Percentiles rank a stretch among this genome's conserved stretches.
Conservation (phyloP, 2,329 filamentous ascomycete genomes). For the Colletotrichum tamarilloi region DNA sequence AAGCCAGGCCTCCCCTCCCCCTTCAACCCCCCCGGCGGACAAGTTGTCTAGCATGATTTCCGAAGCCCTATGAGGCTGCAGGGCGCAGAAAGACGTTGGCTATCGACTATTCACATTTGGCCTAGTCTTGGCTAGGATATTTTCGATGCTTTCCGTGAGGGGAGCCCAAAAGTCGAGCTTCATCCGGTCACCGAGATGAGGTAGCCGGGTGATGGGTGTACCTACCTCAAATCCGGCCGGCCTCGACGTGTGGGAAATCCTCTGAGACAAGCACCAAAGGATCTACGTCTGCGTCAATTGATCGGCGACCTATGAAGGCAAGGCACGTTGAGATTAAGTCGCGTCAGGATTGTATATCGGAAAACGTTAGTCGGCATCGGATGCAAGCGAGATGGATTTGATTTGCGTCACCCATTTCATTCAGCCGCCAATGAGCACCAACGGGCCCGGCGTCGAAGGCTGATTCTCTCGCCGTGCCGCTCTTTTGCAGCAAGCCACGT, state of each 20-base stretch:
- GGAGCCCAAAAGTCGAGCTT: neutral
- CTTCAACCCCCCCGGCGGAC: neutral
- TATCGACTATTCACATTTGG: neutral
- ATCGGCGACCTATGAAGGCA: neutral
- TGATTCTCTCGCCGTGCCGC: neutral
- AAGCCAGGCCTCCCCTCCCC: neutral
- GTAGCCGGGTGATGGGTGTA: neutral
- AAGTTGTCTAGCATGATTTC: neutral
- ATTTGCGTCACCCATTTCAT: neutral
- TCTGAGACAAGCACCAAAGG: neutral
- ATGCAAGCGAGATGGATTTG: neutral
- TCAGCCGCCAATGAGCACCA: constrained; percentile 9
- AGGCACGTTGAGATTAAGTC: neutral
- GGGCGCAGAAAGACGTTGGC: neutral
- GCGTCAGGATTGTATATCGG: too few species aligned
- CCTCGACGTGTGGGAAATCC: neutral
- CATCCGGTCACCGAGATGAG: neutral
- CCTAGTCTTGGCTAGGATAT: neutral
- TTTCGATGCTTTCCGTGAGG: neutral
- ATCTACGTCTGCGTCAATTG: neutral
- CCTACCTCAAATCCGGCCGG: too few species aligned
- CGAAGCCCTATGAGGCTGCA: neutral
- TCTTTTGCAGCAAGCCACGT: neutral
- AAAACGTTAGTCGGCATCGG: too few species aligned
- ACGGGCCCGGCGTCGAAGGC: neutral